Evolutionary conservation across 2,329 filamentous ascomycete genomes (phyloP), one percentile per base, ranked within the genome.

Genomic region (Sclerotinia minor): DNA sequence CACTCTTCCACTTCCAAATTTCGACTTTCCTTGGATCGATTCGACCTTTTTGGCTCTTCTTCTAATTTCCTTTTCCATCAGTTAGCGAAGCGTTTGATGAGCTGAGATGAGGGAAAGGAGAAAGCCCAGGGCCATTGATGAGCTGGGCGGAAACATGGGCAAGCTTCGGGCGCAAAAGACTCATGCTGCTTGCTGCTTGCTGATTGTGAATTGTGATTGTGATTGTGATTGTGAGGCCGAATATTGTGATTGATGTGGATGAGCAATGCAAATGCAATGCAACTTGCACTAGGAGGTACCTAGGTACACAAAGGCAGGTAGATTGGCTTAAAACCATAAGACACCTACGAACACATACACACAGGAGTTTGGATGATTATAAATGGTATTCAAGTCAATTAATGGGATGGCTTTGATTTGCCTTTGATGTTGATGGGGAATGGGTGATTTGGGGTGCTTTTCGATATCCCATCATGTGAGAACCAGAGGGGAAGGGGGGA

Each of bases 41-140:
- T 8, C 15, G 24, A 29, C n/a, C 15, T 26, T 32, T 59, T 41
- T 13, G n/a, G n/a, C 44, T 26, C 17, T 41, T 32, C 47, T 32
- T 41, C 29, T 26, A 75, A 75, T 75, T 75, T 76, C 73, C 73
- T 75, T 76, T 75, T 70, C 44, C 61, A 26, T 69, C 71, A 69
- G 69, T 71, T 73, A 73, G 74, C 71, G 72, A 75, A 65, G 72
- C 71, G 2, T 41, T 73, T 72, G 67, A 70, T 58, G 73, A 60
- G 45, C 59, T 55, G 15, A 21, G 24, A 49, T n/a, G 45, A 60
- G 15, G 38, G 69, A 69, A 71, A 70, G 58, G 68, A 68, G 66
- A 69, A 69, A 67, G 68, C 69, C 67, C 41, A 49, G 45, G 55
- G 26, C 64, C 19, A 26, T 45, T 38, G 29, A n/a, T 65, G 66